Base-by-base conservation (phyloP, 2,329 filamentous ascomycete genomes). In the Colletotrichum coccodes region DNA sequence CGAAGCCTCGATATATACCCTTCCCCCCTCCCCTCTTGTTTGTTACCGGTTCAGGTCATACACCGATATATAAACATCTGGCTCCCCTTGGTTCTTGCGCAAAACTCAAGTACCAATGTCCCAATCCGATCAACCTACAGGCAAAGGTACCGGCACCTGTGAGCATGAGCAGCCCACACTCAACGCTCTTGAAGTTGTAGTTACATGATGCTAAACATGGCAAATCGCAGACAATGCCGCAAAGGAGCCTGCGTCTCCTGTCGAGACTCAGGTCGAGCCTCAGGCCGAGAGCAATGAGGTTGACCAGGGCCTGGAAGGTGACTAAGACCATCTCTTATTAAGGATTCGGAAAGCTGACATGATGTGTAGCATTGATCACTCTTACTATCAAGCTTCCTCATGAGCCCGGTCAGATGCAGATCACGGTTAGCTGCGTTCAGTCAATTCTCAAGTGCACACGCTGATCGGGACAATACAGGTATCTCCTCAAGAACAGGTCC, bases 401-500 rank as follows among this genome's bases (percentile, higher is more conserved):
- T 78, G 89, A 91, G 74, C 90, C 93, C 14, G 88, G 90, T 75
- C 91, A 93, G 81, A 92, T 97, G 76, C 90, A 95, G 79, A 90
- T 98, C 74, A 95, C 94, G 89, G 94, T 97, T 81, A 82, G 88
- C 49, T 32, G 36, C 26, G 30, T 32, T 11, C 4, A 32, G 16
- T n/a, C 50, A 36, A 32, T 16, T 40, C 6, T 38, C 54, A 50
- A 63, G 26, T 21, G 58, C 52, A 44, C 52, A 61, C 57, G 60
- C 62, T 71, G 53, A 65, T 38, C 28, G 50, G 26, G 36, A 42
- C 42, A 12, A 64, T 70, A 36, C 75, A 96, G 93, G 93, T 97
- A 64, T 95, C 94, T 47, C 91, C 91, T 73, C 93, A 97, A 85
- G 97, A 99, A 83, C 95, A 98, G 80, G 92, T 98, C 70, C 96